These are phyloP conservation scores for Sporothrix protearum DNA, from an alignment of 2,329 filamentous ascomycete species.

Conservation along the genomic window DNA sequence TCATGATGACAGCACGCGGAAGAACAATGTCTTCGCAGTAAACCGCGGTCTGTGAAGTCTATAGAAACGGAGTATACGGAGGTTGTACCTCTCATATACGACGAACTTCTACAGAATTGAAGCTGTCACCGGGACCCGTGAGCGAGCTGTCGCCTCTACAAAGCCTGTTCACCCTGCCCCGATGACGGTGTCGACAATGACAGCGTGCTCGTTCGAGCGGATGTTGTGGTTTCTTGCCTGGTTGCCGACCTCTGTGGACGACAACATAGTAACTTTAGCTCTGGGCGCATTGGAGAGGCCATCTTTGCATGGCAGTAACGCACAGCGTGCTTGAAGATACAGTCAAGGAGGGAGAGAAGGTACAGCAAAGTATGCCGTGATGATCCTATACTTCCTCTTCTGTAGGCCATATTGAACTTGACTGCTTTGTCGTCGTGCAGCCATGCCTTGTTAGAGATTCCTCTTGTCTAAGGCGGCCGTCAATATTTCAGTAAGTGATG, in stretches of 20 bases:
- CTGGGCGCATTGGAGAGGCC: too few species aligned
- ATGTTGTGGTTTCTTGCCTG: background rate
- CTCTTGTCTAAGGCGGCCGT: background rate
- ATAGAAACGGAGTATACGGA: background rate
- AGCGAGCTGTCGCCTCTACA: background rate
- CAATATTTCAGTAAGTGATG: background rate
- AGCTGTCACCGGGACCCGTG: background rate
- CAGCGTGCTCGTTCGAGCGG: background rate
- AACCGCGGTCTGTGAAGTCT: background rate
- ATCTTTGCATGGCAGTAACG: too few species aligned
- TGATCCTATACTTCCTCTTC: too few species aligned
- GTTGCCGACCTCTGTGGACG: background rate
- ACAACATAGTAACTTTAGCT: too few species aligned
- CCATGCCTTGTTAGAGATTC: background rate
- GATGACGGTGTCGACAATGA: background rate
- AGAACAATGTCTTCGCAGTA: background rate
- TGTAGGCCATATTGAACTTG: background rate
- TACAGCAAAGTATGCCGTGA: too few species aligned
- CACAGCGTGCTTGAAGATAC: background rate
- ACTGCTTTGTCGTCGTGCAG: background rate
- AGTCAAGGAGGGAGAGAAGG: background rate
- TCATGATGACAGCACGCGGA: background rate
- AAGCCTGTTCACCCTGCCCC: background rate
- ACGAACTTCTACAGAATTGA: background rate
- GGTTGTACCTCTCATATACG: too few species aligned